A percentile compares a stretch with the other conserved stretches of the same genome.
These are phyloP conservation scores for Trametes elegans DNA, from an alignment of 768 basidiomycete genomes.

Conservation along the genomic window DNA sequence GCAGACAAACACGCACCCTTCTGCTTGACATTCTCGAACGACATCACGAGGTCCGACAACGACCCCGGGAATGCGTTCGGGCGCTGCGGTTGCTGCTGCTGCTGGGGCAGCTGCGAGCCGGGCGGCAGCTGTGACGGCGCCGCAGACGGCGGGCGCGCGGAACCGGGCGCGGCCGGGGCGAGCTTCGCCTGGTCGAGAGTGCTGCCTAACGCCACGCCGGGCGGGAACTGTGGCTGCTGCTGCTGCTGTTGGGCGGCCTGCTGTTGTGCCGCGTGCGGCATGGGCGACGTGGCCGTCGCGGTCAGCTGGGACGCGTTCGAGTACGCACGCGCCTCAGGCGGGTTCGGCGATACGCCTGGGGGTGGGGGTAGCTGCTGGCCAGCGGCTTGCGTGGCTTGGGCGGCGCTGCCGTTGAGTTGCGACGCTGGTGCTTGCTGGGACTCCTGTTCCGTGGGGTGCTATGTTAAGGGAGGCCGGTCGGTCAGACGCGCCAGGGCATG, in stretches of 20 bases:
- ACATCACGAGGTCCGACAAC: constrained; percentile 88
- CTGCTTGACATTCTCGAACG: constrained; percentile 95
- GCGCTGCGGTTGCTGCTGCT: constrained; percentile 40
- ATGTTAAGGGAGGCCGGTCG: background rate
- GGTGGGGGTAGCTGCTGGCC: constrained; percentile 15
- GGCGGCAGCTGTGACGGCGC: constrained; percentile 42
- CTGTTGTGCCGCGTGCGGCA: constrained; percentile 28
- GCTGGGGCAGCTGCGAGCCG: constrained; percentile 34
- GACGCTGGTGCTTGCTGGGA: constrained; percentile 36
- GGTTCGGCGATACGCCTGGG: constrained; percentile 45
- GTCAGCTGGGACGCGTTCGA: constrained; percentile 8
- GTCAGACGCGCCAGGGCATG: constrained; percentile 13
- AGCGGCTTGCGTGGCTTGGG: constrained; percentile 27
- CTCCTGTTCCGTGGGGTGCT: constrained; percentile 40
- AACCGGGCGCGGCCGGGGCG: constrained; percentile 31
- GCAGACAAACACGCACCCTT: constrained; percentile 59
- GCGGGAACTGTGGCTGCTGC: constrained; percentile 52
- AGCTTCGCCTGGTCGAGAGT: constrained; percentile 25
- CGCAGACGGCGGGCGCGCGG: constrained; percentile 48
- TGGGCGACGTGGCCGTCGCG: constrained; percentile 28
- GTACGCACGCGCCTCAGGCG: constrained; percentile 47
- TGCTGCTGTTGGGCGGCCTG: constrained; percentile 29
- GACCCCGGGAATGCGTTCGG: constrained; percentile 72
- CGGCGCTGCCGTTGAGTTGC: constrained; percentile 33
- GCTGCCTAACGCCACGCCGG: constrained; percentile 58